These are phyloP conservation scores for Cantharellus cinnabarinus DNA, from an alignment of 768 basidiomycete genomes.

Conservation along the genomic window DNA sequence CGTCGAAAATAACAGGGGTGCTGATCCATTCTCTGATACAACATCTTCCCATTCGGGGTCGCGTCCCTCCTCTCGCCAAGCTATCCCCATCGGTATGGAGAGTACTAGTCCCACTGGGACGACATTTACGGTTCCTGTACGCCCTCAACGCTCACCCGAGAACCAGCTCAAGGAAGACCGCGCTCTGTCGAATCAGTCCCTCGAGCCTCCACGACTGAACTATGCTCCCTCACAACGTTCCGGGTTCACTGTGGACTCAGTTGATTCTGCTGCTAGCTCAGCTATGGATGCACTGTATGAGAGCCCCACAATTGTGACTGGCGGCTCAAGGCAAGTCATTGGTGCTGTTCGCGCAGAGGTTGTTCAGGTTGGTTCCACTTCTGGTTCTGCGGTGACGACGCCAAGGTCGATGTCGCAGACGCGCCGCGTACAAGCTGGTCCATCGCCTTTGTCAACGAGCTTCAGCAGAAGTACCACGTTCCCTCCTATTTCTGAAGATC, in stretches of 20 bases:
- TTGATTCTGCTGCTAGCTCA: constrained; percentile 1
- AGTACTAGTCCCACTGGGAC: constrained; percentile 4
- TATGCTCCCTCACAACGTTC: constrained; percentile 6
- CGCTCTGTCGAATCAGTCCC: neutral
- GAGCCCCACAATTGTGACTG: constrained; percentile 7
- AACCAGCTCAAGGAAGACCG: constrained; percentile 2
- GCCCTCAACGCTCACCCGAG: constrained; percentile 8
- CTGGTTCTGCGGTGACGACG: neutral
- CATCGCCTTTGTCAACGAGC: neutral
- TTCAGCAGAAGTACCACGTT: neutral
- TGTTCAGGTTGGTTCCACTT: neutral
- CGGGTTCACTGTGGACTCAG: constrained; percentile 5
- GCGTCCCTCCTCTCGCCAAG: neutral
- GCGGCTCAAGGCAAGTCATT: constrained; percentile 4
- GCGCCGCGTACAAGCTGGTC: neutral
- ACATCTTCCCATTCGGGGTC: constrained; percentile 1
- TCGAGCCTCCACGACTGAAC: neutral
- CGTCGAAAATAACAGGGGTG: neutral
- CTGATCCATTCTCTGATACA: constrained; percentile 7
- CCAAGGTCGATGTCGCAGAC: neutral
- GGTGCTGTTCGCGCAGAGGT: constrained; percentile 8
- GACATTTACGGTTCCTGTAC: constrained; percentile 1
- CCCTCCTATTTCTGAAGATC: neutral
- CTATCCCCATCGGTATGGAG: neutral
- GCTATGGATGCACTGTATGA: constrained; percentile 6